Evolutionary conservation across 1,139 yeast genomes (phyloP).

Genomic region (Taiozyma onychis): DNA sequence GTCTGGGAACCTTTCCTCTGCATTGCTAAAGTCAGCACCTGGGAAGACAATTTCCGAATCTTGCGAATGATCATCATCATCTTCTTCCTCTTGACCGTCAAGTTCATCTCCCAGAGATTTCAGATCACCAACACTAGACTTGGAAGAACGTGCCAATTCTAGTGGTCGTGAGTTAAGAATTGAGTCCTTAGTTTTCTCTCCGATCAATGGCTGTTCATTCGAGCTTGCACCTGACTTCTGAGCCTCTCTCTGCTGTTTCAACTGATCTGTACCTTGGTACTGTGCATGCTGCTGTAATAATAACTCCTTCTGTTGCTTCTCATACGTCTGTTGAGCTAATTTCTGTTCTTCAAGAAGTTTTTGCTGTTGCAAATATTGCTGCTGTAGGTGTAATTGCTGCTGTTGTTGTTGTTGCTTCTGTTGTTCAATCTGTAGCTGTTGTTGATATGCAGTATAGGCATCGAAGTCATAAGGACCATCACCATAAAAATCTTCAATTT

Average conservation of each 20-base stretch:
- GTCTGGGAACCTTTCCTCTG: slow-evolving; percentile 20
- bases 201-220: background rate
- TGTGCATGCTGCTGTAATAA: slow-evolving; percentile 1
- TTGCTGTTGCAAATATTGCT: slow-evolving; percentile 18
- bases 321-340: background rate
- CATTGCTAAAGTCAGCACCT: slow-evolving; percentile 15
- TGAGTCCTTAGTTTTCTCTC: slow-evolving; percentile 1
- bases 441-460: slow-evolving; percentile 30
- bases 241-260: background rate
- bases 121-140: slow-evolving; percentile 18
- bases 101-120: slow-evolving; percentile 3
- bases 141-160: slow-evolving; percentile 17
- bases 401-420: slow-evolving; percentile 25
- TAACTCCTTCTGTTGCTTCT: background rate
- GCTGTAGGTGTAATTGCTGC: slow-evolving; percentile 24
- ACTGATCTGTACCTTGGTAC: slow-evolving; percentile 1
- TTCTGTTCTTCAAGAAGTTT: slow-evolving; percentile 2
- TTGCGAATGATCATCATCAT: background rate
- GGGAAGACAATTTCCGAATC: background rate
- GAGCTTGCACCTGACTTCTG: background rate
- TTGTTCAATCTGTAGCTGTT: slow-evolving; percentile 25
- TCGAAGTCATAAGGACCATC: slow-evolving; percentile 35
- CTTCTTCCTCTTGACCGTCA: slow-evolving; percentile 2
- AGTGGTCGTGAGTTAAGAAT: slow-evolving; percentile 14
- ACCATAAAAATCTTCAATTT: slow-evolving; percentile 38